Evolutionary conservation across 352 stramenopile species (phyloP).

Genomic region (Phytopythium oedochilum): DNA sequence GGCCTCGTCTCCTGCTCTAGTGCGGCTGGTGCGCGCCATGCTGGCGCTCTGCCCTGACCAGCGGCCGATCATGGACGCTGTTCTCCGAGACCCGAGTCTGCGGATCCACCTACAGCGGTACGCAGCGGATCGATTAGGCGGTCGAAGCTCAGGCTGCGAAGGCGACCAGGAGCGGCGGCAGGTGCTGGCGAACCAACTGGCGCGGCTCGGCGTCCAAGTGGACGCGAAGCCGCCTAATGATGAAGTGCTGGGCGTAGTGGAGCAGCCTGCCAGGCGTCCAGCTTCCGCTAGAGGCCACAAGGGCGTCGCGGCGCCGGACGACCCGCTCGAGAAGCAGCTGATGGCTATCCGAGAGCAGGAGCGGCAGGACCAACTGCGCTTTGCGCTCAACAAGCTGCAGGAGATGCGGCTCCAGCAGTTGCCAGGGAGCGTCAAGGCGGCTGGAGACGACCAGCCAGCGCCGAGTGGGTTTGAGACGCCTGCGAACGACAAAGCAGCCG

Average conservation of each 20-base stretch:
- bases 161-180: constrained; percentile 11
- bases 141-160: neutral
- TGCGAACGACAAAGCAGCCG: neutral
- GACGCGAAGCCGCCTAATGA: neutral
- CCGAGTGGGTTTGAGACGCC: neutral
- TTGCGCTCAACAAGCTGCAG: constrained; percentile 39
- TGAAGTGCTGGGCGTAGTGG: neutral
- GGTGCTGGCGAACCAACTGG: constrained; percentile 22
- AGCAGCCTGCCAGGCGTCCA: neutral
- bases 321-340: constrained; percentile 12
- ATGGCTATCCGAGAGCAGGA: constrained; percentile 24
- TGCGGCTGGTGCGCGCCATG: constrained; percentile 27
- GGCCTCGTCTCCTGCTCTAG: constrained; percentile 26
- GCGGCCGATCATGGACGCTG: constrained; percentile 24
- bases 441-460: neutral
- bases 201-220: constrained; percentile 14
- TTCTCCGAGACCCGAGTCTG: constrained; percentile 26
- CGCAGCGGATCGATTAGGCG: constrained; percentile 17
- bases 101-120: constrained; percentile 31
- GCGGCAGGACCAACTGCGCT: constrained; percentile 30
- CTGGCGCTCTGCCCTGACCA: constrained; percentile 24
- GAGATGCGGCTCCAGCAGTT: constrained; percentile 24
- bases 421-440: neutral
- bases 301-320: neutral
- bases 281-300: neutral